A percentile compares a stretch with the other conserved stretches of the same genome.
Evolutionary conservation across 2,329 filamentous ascomycete genomes (phyloP).

Genomic region (Penicillium hesseltinei): DNA sequence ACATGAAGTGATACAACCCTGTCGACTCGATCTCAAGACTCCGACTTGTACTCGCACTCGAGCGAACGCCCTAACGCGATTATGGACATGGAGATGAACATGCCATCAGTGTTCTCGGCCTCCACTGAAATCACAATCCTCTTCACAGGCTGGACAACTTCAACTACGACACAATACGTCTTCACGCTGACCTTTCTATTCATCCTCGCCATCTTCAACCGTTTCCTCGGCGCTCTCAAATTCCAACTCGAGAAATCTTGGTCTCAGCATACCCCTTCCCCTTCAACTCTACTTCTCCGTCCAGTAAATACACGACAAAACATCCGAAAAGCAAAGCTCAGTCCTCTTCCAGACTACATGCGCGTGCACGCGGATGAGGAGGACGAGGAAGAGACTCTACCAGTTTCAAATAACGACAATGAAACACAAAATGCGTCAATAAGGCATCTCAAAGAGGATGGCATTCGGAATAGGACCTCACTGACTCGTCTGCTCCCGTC

Average conservation of each 20-base stretch:
- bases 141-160: conserved; percentile 8
- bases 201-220: conserved; percentile 8
- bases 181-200: conserved; percentile 1
- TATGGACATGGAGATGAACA: not conserved
- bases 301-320: not conserved
- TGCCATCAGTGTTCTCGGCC: conserved; percentile 3
- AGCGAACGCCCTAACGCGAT: not conserved
- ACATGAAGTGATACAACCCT: not conserved
- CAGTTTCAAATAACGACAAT: not conserved
- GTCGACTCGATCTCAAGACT: not conserved
- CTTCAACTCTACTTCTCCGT: not conserved
- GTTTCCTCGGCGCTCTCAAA: conserved; percentile 6
- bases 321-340: conserved; percentile 2
- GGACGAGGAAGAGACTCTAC: not conserved
- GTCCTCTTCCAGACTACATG: not conserved
- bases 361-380: not conserved
- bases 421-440: not conserved
- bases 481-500: not conserved
- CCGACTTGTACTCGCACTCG: not conserved
- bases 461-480: not conserved
- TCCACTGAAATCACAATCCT: conserved; percentile 5
- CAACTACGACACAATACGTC: conserved; percentile 1
- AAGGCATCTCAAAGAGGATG: not conserved
- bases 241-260: conserved; percentile 6
- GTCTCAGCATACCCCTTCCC: not conserved